phyloP scores from a whole-genome alignment of 345 rosid species.

The Leavenworthia alabamica region DNA sequence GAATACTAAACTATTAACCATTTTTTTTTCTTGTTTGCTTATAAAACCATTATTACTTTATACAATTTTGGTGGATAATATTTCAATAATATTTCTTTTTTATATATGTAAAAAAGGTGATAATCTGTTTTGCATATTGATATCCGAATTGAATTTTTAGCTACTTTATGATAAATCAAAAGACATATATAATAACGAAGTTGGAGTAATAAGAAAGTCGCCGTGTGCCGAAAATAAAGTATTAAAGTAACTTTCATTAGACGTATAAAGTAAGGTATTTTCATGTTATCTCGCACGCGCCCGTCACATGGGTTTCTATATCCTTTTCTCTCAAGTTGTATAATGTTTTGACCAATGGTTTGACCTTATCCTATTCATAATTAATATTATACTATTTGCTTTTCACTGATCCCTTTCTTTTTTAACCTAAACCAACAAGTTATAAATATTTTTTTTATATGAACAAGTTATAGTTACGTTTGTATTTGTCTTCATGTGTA shows the following conservation, averaged over 20 bases:
- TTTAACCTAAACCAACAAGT: not conserved
- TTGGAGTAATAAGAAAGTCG: not conserved
- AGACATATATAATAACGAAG: not conserved
- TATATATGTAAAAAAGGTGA: slow-evolving; percentile 10
- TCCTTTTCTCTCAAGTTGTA: slow-evolving; percentile 19
- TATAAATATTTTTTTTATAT: too few species aligned
- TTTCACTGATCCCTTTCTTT: not conserved
- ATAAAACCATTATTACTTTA: too few species aligned
- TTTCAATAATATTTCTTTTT: slow-evolving; percentile 1
- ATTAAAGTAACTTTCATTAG: slow-evolving; percentile 14
- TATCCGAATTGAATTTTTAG: slow-evolving; percentile 13
- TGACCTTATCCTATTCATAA: slow-evolving; percentile 24
- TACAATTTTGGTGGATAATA: slow-evolving; percentile 10
- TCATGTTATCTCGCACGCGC: slow-evolving; percentile 28
- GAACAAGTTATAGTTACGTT: too few species aligned
- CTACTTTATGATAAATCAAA: not conserved
- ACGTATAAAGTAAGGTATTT: slow-evolving; percentile 17
- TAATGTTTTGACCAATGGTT: slow-evolving; percentile 28
- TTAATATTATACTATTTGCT: slow-evolving; percentile 1
- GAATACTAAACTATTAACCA: not conserved
- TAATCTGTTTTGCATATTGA: slow-evolving; percentile 30
- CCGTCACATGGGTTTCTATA: slow-evolving; percentile 26
- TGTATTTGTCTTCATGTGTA: too few species aligned
- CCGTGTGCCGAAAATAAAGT: too few species aligned
- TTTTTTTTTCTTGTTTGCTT: not conserved